Evolutionary conservation across 2,329 filamentous ascomycete species (phyloP).

Genomic region (Diaporthe humulicola): DNA sequence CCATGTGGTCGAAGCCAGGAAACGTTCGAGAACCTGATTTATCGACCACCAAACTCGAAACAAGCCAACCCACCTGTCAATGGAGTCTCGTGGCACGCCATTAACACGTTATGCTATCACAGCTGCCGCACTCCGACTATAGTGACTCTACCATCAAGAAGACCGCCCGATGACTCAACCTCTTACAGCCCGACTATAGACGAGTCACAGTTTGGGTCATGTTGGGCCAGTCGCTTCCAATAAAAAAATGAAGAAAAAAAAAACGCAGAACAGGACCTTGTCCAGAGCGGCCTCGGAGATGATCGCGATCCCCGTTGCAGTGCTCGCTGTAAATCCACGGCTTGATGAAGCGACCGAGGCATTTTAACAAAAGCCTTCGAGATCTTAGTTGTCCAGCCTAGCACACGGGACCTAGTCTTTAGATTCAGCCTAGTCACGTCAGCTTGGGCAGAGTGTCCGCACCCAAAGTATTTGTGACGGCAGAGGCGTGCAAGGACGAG

Average conservation of each 20-base stretch:
- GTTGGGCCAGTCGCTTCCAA: not conserved
- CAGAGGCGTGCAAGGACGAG: not conserved
- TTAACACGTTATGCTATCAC: slow-evolving; percentile 16
- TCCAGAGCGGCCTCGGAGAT: slow-evolving; percentile 4
- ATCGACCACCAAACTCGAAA: slow-evolving; percentile 16
- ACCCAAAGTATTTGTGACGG: not conserved
- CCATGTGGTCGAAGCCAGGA: slow-evolving; percentile 34
- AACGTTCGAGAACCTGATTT: slow-evolving; percentile 4
- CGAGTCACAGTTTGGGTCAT: slow-evolving; percentile 1
- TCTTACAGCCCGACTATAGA: slow-evolving; percentile 14
- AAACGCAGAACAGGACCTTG: not conserved
- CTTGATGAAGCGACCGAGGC: slow-evolving; percentile 21
- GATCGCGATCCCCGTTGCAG: not conserved
- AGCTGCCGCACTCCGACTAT: slow-evolving; percentile 1
- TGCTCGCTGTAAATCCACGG: slow-evolving; percentile 9
- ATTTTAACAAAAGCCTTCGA: not conserved
- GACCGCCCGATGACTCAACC: not conserved
- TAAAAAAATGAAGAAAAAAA: too few relatives aligned
- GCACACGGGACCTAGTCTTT: slow-evolving; percentile 17
- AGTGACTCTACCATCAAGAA: not conserved
- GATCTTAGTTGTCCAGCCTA: slow-evolving; percentile 1
- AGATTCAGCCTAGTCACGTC: slow-evolving; percentile 7
- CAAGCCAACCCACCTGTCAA: slow-evolving; percentile 21
- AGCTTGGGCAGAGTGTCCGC: not conserved
- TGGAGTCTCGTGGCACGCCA: not conserved